These are phyloP conservation scores for Solanum pinnatisectum DNA, from an alignment of 257 asterid species.

Conservation along the genomic window DNA sequence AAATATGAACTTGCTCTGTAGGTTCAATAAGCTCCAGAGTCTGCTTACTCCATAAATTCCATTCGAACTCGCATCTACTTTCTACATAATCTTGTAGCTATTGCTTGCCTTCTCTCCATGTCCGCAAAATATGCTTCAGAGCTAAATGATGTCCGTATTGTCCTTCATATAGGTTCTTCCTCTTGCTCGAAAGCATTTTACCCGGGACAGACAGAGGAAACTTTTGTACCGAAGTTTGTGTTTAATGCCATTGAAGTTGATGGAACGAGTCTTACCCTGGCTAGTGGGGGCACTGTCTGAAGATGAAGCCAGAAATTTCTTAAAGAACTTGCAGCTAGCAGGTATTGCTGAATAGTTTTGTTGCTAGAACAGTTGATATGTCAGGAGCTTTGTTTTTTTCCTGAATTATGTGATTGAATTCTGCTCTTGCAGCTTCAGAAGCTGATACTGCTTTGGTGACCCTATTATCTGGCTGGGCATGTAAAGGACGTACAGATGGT, in stretches of 20 bases:
- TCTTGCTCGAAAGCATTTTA: conserved; percentile 31
- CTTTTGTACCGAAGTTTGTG: conserved; percentile 33
- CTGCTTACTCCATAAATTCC: not conserved
- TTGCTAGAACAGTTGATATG: not conserved
- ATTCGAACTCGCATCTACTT: not conserved
- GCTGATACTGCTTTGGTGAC: conserved; percentile 34
- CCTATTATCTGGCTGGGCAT: conserved; percentile 40
- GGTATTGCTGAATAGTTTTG: conserved; percentile 8
- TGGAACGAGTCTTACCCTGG: conserved; percentile 45
- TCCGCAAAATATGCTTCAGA: not conserved
- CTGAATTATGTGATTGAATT: conserved; percentile 8
- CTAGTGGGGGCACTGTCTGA: conserved; percentile 25
- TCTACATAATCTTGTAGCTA: not conserved
- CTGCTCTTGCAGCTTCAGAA: conserved; percentile 24
- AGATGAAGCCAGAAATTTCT: conserved; percentile 29
- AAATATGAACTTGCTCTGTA: not conserved
- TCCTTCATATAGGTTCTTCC: conserved; percentile 33
- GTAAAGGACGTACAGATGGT: conserved; percentile 30
- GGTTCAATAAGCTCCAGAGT: not conserved
- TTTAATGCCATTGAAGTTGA: conserved; percentile 39
- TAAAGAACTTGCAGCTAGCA: conserved; percentile 35
- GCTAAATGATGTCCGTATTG: not conserved
- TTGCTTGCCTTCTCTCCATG: not conserved
- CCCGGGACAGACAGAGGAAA: conserved; percentile 30
- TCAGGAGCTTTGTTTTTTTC: not conserved